These are phyloP conservation scores for Starmera stellimalicola DNA, from an alignment of 1,139 yeast species.

Conservation along the genomic window DNA sequence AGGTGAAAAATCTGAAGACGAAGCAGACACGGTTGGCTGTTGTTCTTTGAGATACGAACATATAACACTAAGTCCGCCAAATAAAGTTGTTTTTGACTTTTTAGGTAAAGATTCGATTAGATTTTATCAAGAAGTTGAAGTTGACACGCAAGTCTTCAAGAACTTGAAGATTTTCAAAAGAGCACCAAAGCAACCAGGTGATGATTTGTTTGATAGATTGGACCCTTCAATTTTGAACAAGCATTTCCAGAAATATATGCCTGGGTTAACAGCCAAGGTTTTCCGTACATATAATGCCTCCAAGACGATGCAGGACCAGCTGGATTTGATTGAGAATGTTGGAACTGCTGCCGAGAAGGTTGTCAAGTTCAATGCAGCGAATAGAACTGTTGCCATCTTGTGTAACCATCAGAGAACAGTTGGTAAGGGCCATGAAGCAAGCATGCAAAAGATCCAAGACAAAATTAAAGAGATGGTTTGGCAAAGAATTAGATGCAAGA, in stretches of 20 bases:
- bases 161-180: constrained; percentile 81
- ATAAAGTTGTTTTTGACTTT: constrained; percentile 83
- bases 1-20: constrained; percentile 95
- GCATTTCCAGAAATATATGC: constrained; percentile 83
- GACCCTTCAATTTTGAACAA: constrained; percentile 78
- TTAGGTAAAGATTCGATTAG: constrained; percentile 94
- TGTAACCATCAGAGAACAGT: constrained; percentile 97
- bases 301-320: constrained; percentile 91
- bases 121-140: constrained; percentile 87
- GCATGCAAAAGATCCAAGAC: constrained; percentile 72
- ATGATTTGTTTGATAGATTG: constrained; percentile 82
- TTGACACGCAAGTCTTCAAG: constrained; percentile 81
- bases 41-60: constrained; percentile 90
- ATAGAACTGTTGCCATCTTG: constrained; percentile 86
- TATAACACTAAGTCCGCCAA: constrained; percentile 77
- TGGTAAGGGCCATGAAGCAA: constrained; percentile 70
- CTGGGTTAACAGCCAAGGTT: constrained; percentile 91
- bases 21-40: constrained; percentile 97
- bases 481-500: constrained; percentile 71
- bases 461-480: constrained; percentile 71
- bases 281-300: constrained; percentile 98
- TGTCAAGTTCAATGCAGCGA: constrained; percentile 86
- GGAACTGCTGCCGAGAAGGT: constrained; percentile 87
- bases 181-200: constrained; percentile 83
- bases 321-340: constrained; percentile 70